phyloP scores from a whole-genome alignment of 2,329 filamentous ascomycete genomes.

The Stromatinia cepivora region DNA sequence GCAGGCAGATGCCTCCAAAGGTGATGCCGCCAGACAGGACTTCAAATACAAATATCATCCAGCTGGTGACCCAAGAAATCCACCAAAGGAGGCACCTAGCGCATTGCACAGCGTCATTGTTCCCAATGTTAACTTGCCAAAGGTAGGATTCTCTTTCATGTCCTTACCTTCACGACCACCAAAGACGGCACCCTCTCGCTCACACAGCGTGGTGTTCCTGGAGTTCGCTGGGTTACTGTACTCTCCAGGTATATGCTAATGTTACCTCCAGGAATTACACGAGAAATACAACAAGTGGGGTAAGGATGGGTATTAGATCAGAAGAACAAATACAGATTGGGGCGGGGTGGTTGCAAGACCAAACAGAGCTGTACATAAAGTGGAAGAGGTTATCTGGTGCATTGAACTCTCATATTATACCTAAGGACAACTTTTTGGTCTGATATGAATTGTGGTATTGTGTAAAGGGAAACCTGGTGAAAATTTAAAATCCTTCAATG shows the following conservation, averaged over 20 bases:
- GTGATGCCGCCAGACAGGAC: constrained; percentile 57
- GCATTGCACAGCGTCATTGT: constrained; percentile 94
- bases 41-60: constrained; percentile 65
- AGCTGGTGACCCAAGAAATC: constrained; percentile 73
- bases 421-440: neutral
- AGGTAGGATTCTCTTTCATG: constrained; percentile 55
- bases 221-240: neutral
- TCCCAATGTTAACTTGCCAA: constrained; percentile 88
- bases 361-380: constrained; percentile 35
- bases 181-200: too few relatives aligned
- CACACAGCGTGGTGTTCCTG: neutral
- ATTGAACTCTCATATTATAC: constrained; percentile 11
- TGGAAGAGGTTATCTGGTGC: constrained; percentile 16
- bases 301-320: constrained; percentile 74
- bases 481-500: neutral
- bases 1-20: constrained; percentile 66
- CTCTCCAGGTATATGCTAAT: constrained; percentile 25
- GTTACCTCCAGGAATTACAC: constrained; percentile 68
- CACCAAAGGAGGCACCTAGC: constrained; percentile 86
- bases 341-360: constrained; percentile 13
- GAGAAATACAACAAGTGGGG: constrained; percentile 99
- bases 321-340: constrained; percentile 36
- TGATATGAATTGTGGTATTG: neutral
- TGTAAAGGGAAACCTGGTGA: neutral
- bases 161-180: neutral